Percentiles rank a stretch among this genome's conserved stretches.
phyloP scores from a whole-genome alignment of 2,329 filamentous ascomycete species.

The Phyllosticta citribraziliensis region DNA sequence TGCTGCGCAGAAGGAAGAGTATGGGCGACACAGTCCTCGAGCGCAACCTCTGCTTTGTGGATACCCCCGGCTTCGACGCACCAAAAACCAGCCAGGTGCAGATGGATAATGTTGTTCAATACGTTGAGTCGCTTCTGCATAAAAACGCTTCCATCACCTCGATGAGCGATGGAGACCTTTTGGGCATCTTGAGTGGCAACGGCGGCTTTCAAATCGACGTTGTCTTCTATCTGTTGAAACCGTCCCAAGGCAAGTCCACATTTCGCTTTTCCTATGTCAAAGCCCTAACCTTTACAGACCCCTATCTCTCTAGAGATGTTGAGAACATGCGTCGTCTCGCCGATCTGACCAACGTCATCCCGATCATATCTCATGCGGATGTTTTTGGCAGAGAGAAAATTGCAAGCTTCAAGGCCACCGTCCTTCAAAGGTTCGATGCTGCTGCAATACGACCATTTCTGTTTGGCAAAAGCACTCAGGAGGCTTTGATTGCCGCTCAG shows the following conservation, averaged over 20 bases:
- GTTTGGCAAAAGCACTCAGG: conserved; percentile 43
- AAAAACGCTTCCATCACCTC: conserved; percentile 51
- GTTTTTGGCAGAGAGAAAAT: conserved; percentile 51
- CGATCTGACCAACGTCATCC: conserved; percentile 71
- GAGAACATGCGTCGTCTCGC: conserved; percentile 62
- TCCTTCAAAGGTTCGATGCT: conserved; percentile 45
- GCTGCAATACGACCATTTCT: conserved; percentile 54
- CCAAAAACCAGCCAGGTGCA: conserved; percentile 29
- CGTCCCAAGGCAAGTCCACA: conserved; percentile 48
- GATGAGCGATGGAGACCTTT: conserved; percentile 63
- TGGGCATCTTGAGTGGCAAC: conserved; percentile 68
- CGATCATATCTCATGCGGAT: conserved; percentile 71
- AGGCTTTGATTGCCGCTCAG: conserved; percentile 24
- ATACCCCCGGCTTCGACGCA: conserved; percentile 57
- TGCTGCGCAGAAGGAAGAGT: conserved; percentile 52
- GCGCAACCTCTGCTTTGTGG: conserved; percentile 87
- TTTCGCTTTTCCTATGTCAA: conserved; percentile 30
- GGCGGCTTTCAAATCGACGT: conserved; percentile 78
- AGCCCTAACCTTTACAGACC: conserved; percentile 15
- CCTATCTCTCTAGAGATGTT: conserved; percentile 48
- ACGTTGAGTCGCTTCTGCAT: conserved; percentile 61
- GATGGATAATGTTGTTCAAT: conserved; percentile 42
- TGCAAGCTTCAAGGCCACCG: conserved; percentile 47
- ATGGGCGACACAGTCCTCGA: conserved; percentile 70
- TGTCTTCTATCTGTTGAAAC: conserved; percentile 67